Evolutionary conservation across 441 rosid species (phyloP), one percentile per base, ranked within the genome.

Genomic region (Pelargonium citronellum): DNA sequence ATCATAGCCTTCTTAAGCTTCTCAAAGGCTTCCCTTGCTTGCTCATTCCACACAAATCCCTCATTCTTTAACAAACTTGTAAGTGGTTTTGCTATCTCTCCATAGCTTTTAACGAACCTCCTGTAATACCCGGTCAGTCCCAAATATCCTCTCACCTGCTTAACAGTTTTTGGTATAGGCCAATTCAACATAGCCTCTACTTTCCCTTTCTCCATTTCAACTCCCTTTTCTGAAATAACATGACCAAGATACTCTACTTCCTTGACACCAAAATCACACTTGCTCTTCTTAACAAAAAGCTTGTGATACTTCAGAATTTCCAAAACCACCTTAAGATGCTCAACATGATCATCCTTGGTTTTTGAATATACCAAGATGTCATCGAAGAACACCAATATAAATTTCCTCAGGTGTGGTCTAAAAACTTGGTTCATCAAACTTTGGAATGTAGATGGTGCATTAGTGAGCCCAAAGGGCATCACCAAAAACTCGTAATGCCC

Each of bases 241-340:
- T 77, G 74, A 0, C 77, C 69, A 2, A 73, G 17, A 3, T 77
- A 73, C 4, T 62, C 37, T 0, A 77, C 19, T 1, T 22, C 6
- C 2, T 13, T 12, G 1, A 1, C 4, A 0, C 5, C 13, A 24
- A 62, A 62, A 0, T 1, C 0, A 6, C 66, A 24, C 10, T 62
- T 62, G 24, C 37, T 19, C 0, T 1, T 0, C 13, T 62, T 62
- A 0, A 27, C 11, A 24, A 7, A 62, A 0, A 70, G 34, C 0
- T 46, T 2, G 3, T 70, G 9, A 1, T n/a, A 5, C 2, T 24
- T 1, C 0, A 47, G 9, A 5, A 15, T 12, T 0, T 22, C 2
- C 2, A 70, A 15, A 0, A 62, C 43, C 1, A 41, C 0, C 3
- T 3, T 6, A 1, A 70, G 11, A 20, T 70, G 46, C 0, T 7